Percentiles rank a stretch among this genome's conserved stretches.
These are phyloP conservation scores for Metschnikowia hibisci DNA, from an alignment of 805 yeast genomes.

Conservation along the genomic window DNA sequence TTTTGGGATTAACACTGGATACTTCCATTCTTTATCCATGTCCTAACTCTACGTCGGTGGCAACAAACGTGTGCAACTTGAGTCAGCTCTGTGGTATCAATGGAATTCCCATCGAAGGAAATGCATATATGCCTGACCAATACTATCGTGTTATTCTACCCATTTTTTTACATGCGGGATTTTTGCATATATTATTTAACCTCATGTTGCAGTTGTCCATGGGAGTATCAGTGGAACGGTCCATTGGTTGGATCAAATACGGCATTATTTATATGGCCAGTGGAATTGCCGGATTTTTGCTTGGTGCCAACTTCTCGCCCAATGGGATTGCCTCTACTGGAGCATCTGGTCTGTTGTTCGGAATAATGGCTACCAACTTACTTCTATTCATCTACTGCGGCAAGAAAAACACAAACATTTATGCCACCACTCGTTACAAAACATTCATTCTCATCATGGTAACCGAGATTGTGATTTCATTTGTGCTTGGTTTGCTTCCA, in stretches of 20 bases:
- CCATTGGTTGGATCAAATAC: constrained; percentile 53
- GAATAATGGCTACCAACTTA: constrained; percentile 60
- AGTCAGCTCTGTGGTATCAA: constrained; percentile 59
- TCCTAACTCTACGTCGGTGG: constrained; percentile 56
- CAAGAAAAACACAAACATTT: constrained; percentile 43
- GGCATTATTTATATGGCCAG: constrained; percentile 52
- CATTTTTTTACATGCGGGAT: constrained; percentile 70
- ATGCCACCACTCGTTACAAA: constrained; percentile 44
- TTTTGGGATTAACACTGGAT: constrained; percentile 48
- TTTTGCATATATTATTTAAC: constrained; percentile 64
- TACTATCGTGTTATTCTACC: constrained; percentile 71
- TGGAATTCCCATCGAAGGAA: constrained; percentile 36
- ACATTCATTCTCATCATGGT: constrained; percentile 45
- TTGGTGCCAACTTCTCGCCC: constrained; percentile 69
- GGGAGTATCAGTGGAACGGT: constrained; percentile 56
- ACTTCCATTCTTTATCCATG: constrained; percentile 54
- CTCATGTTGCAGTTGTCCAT: constrained; percentile 55
- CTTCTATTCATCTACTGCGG: constrained; percentile 53
- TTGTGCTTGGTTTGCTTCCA: constrained; percentile 64
- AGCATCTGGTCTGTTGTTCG: constrained; percentile 69
- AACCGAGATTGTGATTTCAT: constrained; percentile 54
- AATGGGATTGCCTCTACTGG: constrained; percentile 65
- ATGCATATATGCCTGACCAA: constrained; percentile 49
- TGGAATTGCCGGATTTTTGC: constrained; percentile 63
- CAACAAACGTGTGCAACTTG: constrained; percentile 54